These are phyloP conservation scores for Limtongia smithiae DNA, from an alignment of 805 yeast genomes.

Conservation along the genomic window DNA sequence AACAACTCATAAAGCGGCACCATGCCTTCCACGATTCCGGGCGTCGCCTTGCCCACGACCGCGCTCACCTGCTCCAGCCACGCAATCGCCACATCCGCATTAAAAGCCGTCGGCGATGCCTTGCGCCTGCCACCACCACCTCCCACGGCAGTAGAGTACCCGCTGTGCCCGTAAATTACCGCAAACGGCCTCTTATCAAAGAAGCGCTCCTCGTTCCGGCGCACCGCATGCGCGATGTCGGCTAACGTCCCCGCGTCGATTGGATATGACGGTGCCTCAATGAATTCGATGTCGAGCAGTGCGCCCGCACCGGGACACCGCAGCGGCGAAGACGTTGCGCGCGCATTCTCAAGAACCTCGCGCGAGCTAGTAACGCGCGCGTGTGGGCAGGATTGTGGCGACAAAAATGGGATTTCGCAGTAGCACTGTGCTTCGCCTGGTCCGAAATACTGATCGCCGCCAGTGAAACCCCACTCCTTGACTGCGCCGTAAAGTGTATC, in stretches of 20 bases:
- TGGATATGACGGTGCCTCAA: constrained; percentile 2
- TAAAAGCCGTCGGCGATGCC: neutral
- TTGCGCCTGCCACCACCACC: no score
- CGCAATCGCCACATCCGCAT: constrained; percentile 2
- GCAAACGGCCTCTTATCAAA: constrained; percentile 15
- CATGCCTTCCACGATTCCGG: neutral
- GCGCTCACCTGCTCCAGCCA: constrained; percentile 14
- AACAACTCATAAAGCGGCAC: constrained; percentile 13
- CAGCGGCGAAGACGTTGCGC: no score
- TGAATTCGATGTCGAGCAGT: neutral
- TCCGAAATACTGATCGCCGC: no score
- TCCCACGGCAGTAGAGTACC: no score
- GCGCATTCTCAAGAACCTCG: neutral
- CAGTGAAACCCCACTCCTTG: constrained; percentile 5
- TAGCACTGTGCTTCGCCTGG: constrained; percentile 1
- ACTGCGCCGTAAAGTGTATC: constrained; percentile 17
- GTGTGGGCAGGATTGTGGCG: neutral
- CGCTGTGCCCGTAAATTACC: constrained; percentile 14
- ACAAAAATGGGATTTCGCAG: constrained; percentile 12
- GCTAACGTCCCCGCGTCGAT: neutral
- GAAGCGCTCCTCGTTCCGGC: neutral
- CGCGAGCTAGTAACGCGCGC: neutral
- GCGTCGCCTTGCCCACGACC: neutral
- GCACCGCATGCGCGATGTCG: neutral
- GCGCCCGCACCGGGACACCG: neutral